These are phyloP conservation scores for Botrytis fabae DNA, from an alignment of 2,329 filamentous ascomycete species.

Conservation along the genomic window DNA sequence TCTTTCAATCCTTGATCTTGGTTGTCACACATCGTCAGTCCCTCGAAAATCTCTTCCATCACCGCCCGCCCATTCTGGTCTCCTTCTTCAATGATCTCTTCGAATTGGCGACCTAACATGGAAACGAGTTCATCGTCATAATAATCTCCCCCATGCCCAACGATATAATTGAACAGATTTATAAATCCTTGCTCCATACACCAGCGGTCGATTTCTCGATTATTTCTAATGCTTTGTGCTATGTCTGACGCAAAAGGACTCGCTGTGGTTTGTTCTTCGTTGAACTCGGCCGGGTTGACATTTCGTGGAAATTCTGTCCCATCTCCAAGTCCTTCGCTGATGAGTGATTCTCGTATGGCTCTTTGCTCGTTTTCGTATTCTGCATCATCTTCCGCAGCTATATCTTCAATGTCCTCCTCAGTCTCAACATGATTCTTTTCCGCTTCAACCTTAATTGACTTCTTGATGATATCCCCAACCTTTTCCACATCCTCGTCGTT, in stretches of 20 bases:
- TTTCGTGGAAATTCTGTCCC: neutral
- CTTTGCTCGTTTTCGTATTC: neutral
- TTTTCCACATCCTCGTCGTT: neutral
- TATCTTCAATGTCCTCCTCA: neutral
- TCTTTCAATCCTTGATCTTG: neutral
- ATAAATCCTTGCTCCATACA: neutral
- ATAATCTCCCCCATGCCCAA: neutral
- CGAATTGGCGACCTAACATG: neutral
- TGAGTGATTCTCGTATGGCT: neutral
- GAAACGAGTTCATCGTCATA: neutral
- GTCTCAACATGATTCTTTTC: neutral
- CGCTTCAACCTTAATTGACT: neutral
- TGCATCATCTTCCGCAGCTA: neutral
- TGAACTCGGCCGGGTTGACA: constrained; percentile 30
- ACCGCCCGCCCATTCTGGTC: too few species aligned
- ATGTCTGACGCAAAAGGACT: constrained; percentile 45
- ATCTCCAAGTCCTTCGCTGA: neutral
- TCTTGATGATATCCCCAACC: neutral
- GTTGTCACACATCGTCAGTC: neutral
- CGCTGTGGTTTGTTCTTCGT: constrained; percentile 43
- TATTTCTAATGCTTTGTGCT: constrained; percentile 30
- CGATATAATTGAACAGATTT: neutral
- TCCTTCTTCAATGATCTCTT: neutral
- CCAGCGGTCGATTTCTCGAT: neutral
- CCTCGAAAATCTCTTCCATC: neutral